Evolutionary conservation across 164 flowering plant genomes (phyloP).

Genomic region (Vitis amurensis): DNA sequence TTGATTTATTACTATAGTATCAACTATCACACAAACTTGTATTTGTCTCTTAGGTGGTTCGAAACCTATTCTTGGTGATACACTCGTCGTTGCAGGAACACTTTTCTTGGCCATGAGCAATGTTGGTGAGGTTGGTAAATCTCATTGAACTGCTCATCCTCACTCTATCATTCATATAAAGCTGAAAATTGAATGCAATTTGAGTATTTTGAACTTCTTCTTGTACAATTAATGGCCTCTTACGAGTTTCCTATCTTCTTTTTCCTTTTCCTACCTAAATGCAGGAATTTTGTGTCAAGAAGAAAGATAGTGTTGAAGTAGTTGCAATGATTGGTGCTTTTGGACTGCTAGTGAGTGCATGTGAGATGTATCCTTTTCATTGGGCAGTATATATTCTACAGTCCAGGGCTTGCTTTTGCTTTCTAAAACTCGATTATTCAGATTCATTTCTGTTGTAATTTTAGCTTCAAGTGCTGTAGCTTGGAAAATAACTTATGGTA

Average conservation of each 20-base stretch:
- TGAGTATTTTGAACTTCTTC: no score
- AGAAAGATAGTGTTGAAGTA: constrained; percentile 70
- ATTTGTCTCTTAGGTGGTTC: constrained; percentile 50
- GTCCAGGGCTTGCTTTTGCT: not conserved
- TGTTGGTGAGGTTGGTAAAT: constrained; percentile 61
- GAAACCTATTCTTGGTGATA: constrained; percentile 72
- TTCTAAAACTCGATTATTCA: no score
- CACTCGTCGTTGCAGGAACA: constrained; percentile 67
- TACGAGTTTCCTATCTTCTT: not conserved
- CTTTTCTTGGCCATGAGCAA: constrained; percentile 65
- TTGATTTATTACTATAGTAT: no score
- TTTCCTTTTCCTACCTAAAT: constrained; percentile 3
- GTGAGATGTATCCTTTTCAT: constrained; percentile 73
- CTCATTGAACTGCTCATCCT: not conserved
- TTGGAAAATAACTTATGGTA: no score
- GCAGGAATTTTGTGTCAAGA: constrained; percentile 86
- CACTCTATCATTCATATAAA: no score
- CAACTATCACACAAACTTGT: no score
- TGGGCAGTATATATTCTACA: not conserved
- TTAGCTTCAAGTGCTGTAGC: no score
- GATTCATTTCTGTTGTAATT: no score
- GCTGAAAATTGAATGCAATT: no score
- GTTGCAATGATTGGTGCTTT: constrained; percentile 68
- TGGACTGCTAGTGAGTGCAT: constrained; percentile 57
- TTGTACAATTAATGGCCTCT: no score